Evolutionary conservation across 169 alveolate genomes (phyloP), one percentile per base, ranked within the genome.

Genomic region (Cryptosporidium sp.): DNA sequence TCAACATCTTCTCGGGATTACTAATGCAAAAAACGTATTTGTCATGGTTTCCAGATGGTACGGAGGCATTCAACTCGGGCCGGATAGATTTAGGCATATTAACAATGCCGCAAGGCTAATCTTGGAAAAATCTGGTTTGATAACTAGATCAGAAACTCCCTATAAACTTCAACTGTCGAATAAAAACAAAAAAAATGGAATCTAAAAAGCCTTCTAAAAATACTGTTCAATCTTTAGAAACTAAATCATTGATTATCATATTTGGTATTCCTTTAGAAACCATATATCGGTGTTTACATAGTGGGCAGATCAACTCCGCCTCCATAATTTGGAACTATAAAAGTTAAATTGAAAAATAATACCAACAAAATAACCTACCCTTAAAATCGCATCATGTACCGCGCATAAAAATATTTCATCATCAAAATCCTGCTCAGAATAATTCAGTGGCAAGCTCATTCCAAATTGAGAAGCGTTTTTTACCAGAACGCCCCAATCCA

Each of bases 221-320:
- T 55, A 8, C 2, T 26, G 2, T 16, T n/a, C 18, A 55, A 21
- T 55, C 67, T n/a, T 26, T 26, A 0, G 67, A 55, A 55, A 55
- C 67, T 55, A 41, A 39, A 29, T 39, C 14, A n/a, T 55, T 31
- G 43, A 8, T 14, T 50, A 91, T 75, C 94, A 91, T 91, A 84
- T 91, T 85, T 29, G 94, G 92, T 35, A 91, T 80, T 69, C 94
- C 94, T 48, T 91, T 91, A 21, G 92, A 67, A n/a, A 91, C 84
- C 9, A 84, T 84, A 68, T 91, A 91, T 50, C 68, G 73, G n/a
- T 84, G 41, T 29, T 68, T 84, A 84, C 94, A 91, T 35, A 31
- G 14, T 3, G 94, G 94, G 59, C 94, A 91, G 59, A 75, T 70
- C 21, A 91, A 89, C 48, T 85, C 70, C 16, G 86, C 94, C 29